Evolutionary conservation across 192 early-diverging fungal species (phyloP).

Genomic region (Dissophora ornata): DNA sequence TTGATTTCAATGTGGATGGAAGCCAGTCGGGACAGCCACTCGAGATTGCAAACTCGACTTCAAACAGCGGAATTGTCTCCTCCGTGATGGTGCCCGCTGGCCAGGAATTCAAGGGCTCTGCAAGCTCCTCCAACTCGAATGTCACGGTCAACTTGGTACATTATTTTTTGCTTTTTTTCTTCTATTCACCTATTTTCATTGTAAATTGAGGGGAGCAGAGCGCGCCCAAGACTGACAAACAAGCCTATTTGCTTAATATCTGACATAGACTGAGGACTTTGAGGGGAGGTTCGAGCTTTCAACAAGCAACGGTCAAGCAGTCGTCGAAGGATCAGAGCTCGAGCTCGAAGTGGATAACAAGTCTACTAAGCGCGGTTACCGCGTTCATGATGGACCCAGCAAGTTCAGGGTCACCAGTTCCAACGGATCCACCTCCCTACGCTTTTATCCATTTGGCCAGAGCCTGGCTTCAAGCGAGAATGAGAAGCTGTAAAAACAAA

Average conservation of each 20-base stretch:
- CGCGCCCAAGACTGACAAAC: no score
- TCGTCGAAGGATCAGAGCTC: constrained; percentile 31
- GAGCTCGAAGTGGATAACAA: constrained; percentile 17
- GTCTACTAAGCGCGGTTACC: constrained; percentile 22
- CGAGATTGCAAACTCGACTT: constrained; percentile 9
- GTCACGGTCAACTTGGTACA: constrained; percentile 42
- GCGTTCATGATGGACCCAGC: constrained; percentile 18
- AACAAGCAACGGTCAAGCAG: constrained; percentile 11
- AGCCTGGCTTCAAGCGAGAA: constrained; percentile 1
- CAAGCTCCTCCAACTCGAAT: constrained; percentile 16
- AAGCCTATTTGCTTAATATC: no score
- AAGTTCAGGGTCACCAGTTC: constrained; percentile 22
- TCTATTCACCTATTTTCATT: no score
- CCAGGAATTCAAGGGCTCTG: constrained; percentile 5
- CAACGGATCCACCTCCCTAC: constrained; percentile 19
- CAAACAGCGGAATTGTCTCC: constrained; percentile 12
- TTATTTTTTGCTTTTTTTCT: background rate
- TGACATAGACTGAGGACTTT: constrained; percentile 41
- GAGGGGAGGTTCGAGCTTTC: constrained; percentile 24
- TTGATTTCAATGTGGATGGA: constrained; percentile 32
- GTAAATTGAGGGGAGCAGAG: no score
- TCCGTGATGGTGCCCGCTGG: constrained; percentile 31
- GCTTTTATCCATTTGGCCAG: constrained; percentile 23
- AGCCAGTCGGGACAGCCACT: constrained; percentile 24
- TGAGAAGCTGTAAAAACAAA: background rate